Conservation (phyloP, 1,284 basidiomycete genomes). For the Coniferiporia sulphurascens region DNA sequence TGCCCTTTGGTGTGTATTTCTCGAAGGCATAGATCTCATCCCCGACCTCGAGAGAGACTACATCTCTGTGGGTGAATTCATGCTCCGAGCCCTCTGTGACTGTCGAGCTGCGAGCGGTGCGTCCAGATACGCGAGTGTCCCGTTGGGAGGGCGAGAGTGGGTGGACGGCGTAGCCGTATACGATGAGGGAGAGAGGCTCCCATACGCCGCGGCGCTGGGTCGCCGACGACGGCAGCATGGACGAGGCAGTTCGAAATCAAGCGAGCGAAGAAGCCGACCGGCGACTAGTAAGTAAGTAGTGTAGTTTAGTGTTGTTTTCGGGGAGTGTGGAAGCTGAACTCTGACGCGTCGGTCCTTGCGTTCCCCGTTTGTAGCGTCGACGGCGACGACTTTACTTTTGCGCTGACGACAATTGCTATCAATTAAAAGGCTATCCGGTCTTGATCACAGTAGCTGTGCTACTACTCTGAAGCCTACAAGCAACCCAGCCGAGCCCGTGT, state of each 20-base stretch:
- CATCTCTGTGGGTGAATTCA: slow-evolving; percentile 59
- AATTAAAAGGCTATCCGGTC: too few species aligned
- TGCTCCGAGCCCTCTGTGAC: slow-evolving; percentile 71
- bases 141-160: slow-evolving; percentile 69
- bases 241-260: neutral
- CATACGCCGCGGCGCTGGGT: slow-evolving; percentile 46
- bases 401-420: too few species aligned
- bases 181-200: slow-evolving; percentile 76
- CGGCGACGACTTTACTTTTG: neutral
- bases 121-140: slow-evolving; percentile 61
- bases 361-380: neutral
- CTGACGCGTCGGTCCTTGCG: neutral
- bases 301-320: neutral
- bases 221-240: slow-evolving; percentile 18
- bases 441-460: too few species aligned
- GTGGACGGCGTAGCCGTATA: slow-evolving; percentile 80
- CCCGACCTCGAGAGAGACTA: slow-evolving; percentile 83
- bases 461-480: neutral
- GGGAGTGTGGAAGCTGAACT: neutral
- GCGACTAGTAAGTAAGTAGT: neutral
- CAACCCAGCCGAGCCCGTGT: neutral
- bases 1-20: slow-evolving; percentile 69
- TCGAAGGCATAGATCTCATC: slow-evolving; percentile 98
- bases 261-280: neutral
- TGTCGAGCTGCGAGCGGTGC: slow-evolving; percentile 54